These are phyloP conservation scores for Zostera marina DNA, from an alignment of 116 monocot species.

Conservation along the genomic window DNA sequence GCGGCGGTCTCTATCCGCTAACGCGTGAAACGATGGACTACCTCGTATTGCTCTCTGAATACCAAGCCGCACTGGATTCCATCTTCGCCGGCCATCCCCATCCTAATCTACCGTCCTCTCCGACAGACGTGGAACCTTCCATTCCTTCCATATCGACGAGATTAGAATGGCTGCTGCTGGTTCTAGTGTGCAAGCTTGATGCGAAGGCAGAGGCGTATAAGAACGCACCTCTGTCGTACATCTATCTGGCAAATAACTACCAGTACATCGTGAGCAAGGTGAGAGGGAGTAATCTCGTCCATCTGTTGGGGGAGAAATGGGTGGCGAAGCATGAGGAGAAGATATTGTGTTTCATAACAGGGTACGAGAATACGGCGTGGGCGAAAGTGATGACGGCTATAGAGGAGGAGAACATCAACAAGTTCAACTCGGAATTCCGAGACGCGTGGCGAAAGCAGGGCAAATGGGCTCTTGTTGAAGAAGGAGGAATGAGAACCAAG, in stretches of 20 bases:
- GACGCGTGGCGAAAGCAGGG: conserved; percentile 8
- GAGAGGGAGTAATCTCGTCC: conserved; percentile 3
- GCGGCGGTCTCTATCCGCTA: conserved; percentile 37
- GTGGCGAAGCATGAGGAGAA: conserved; percentile 17
- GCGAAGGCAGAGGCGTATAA: conserved; percentile 30
- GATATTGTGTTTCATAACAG: conserved; percentile 15
- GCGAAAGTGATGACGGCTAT: conserved; percentile 9
- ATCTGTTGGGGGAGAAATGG: conserved; percentile 31
- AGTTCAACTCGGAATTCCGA: conserved; percentile 22
- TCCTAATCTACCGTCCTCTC: background rate
- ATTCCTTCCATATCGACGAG: background rate
- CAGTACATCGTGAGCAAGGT: conserved; percentile 37
- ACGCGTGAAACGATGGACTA: conserved; percentile 14
- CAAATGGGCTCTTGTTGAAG: conserved; percentile 16
- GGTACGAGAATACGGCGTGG: conserved; percentile 24
- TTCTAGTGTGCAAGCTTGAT: conserved; percentile 55
- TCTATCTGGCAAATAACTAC: conserved; percentile 56
- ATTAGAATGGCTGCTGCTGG: conserved; percentile 29
- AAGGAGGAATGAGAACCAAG: conserved; percentile 18
- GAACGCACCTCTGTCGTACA: conserved; percentile 26
- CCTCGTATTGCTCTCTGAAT: conserved; percentile 32
- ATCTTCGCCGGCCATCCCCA: conserved; percentile 24
- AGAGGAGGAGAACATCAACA: conserved; percentile 5
- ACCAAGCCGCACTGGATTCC: conserved; percentile 17
- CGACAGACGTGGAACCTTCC: background rate